Evolutionary conservation across 352 stramenopile species (phyloP).

Genomic region (Phytopythium sindhum): DNA sequence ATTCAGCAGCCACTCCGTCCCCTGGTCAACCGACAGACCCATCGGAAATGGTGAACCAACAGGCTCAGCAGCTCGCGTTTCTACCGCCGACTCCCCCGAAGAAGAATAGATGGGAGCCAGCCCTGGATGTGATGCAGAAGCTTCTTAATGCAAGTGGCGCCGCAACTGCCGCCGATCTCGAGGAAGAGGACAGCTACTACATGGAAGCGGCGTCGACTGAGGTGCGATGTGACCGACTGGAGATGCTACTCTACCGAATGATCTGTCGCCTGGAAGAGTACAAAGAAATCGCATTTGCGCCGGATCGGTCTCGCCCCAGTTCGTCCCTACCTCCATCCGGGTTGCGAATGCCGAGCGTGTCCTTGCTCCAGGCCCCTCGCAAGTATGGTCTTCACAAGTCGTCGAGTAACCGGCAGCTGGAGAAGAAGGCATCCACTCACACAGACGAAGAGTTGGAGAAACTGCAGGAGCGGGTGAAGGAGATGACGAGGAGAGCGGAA

Average conservation of each 20-base stretch:
- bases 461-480: slow-evolving; percentile 44
- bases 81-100: slow-evolving; percentile 12
- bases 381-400: slow-evolving; percentile 40
- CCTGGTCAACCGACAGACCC: slow-evolving; percentile 7
- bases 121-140: slow-evolving; percentile 78
- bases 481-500: slow-evolving; percentile 28
- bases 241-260: slow-evolving; percentile 85
- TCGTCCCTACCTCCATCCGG: slow-evolving; percentile 19
- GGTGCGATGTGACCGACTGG: slow-evolving; percentile 60
- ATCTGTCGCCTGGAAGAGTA: slow-evolving; percentile 85
- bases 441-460: slow-evolving; percentile 13
- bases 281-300: slow-evolving; percentile 61
- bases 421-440: slow-evolving; percentile 22
- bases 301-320: slow-evolving; percentile 26
- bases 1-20: slow-evolving; percentile 14
- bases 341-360: slow-evolving; percentile 42
- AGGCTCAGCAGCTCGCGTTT: slow-evolving; percentile 21
- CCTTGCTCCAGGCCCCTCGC: slow-evolving; percentile 34
- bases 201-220: slow-evolving; percentile 35
- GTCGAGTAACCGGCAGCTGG: slow-evolving; percentile 33
- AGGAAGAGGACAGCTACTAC: slow-evolving; percentile 21
- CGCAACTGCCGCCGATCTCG: slow-evolving; percentile 31
- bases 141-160: slow-evolving; percentile 60
- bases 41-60: slow-evolving; percentile 10
- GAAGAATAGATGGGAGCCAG: slow-evolving; percentile 73